Evolutionary conservation across 2,329 filamentous ascomycete species (phyloP), one percentile per base, ranked within the genome.

Genomic region (Cadophora sp.): DNA sequence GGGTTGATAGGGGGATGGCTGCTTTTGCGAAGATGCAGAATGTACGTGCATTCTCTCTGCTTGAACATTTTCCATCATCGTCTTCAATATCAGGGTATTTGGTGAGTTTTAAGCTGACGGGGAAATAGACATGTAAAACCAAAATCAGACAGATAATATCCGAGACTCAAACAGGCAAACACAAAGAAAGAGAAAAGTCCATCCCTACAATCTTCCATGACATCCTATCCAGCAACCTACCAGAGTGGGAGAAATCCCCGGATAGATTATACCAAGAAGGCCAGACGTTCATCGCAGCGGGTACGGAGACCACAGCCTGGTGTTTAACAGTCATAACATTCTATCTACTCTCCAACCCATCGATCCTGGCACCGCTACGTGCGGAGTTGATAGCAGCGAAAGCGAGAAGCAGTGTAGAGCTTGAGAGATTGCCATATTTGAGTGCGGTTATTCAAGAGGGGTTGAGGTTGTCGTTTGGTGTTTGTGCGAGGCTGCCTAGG

Each of bases 221-320:
- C 30, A 68, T 74, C 6, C 58, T 74, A 5, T 48, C 66, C 18
- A 73, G 71, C 24, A 64, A 70, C 14, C 74, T 82, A 0, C 77
- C 80, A 1, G 48, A 69, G 0, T 22, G 68, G 1, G 80, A 81
- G 48, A 81, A 80, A 68, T 69, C 73, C 0, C 24, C 73, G 0
- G 36, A 59, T 1, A 73, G 80, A 0, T 69, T 81, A 5, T 69
- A 68, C 8, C 71, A 75, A 11, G 80, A 82, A 24, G 76, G 62
- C 9, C 53, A 66, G 39, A 53, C 79, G 0, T 72, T 78, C 14
- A 73, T 73, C 4, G 59, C 59, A 47, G 80, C 80, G 1, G 80
- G 79, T 1, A 78, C 77, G 14, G 76, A 80, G 45, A 82, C 80
- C 0, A 78, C 75, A 1, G 75, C 73, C 7, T 76, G 75, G 70